Conservation (phyloP, 805 yeast species). For the Candida sphagnicola region DNA sequence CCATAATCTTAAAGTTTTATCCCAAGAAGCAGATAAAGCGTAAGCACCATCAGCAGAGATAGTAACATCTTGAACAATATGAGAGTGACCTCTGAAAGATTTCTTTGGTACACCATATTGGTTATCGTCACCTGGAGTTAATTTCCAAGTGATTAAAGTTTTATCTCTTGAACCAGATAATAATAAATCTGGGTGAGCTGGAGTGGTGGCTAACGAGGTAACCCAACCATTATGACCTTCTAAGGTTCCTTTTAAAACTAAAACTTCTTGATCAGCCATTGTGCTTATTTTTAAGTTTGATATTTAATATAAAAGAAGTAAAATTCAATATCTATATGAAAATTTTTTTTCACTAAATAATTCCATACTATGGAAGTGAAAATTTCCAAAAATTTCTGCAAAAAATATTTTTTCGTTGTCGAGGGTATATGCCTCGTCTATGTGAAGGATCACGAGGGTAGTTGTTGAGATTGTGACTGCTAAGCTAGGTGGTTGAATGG, state of each 20-base stretch:
- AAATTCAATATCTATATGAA: conserved; percentile 4
- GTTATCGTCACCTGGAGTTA: conserved; percentile 86
- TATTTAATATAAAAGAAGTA: conserved; percentile 3
- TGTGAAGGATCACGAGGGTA: background rate
- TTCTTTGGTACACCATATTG: conserved; percentile 98
- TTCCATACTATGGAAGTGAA: conserved; percentile 1
- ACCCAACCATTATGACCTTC: conserved; percentile 91
- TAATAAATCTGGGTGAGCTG: conserved; percentile 96
- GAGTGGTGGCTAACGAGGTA: conserved; percentile 96
- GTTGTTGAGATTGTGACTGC: background rate
- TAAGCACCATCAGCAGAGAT: conserved; percentile 96
- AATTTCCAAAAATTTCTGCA: conserved; percentile 1
- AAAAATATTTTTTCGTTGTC: background rate
- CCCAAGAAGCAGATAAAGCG: conserved; percentile 99
- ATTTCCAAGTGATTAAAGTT: conserved; percentile 97
- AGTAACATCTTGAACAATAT: conserved; percentile 97
- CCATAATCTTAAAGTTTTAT: conserved; percentile 98
- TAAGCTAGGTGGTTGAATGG: no score
- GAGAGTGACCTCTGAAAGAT: conserved; percentile 97
- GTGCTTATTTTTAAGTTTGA: conserved; percentile 10
- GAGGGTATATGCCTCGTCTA: background rate
- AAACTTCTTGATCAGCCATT: conserved; percentile 90
- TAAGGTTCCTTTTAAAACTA: conserved; percentile 99
- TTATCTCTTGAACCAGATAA: conserved; percentile 99
- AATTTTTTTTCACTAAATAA: conserved; percentile 3